Percentiles rank a stretch among this genome's conserved stretches.
phyloP scores from a whole-genome alignment of 306 rosid genomes.

The Rosa persica region DNA sequence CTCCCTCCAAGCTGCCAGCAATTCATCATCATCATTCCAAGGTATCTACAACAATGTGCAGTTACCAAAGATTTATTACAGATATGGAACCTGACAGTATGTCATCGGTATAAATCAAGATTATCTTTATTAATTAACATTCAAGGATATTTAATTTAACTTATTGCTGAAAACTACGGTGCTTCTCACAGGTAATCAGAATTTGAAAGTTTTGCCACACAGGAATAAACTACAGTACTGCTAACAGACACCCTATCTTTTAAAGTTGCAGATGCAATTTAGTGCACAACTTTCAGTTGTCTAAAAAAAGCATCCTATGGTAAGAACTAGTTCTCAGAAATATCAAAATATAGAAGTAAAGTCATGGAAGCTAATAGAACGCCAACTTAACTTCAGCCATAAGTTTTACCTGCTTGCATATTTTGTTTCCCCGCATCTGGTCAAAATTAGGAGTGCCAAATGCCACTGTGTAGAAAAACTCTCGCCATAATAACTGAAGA shows the following conservation, averaged over 20 bases:
- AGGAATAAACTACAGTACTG: background rate
- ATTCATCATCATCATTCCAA: conserved; percentile 74
- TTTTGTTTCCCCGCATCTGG: conserved; percentile 71
- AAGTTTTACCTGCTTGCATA: conserved; percentile 82
- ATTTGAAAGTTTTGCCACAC: background rate
- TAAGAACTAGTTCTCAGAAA: background rate
- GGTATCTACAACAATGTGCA: conserved; percentile 54
- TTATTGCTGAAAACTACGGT: background rate
- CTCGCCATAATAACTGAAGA: conserved; percentile 83
- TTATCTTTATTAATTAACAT: background rate
- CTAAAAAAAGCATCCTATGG: background rate
- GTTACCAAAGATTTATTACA: background rate
- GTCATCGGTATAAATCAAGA: background rate
- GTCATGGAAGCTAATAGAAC: background rate
- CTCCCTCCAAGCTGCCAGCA: conserved; percentile 87
- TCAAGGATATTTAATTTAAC: background rate
- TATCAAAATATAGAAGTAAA: background rate
- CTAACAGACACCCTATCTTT: background rate
- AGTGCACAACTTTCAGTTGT: background rate
- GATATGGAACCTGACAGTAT: background rate
- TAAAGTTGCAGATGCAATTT: background rate
- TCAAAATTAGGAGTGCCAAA: conserved; percentile 92
- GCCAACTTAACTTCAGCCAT: background rate
- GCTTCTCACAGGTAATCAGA: background rate
- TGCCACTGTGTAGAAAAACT: conserved; percentile 87